Evolutionary conservation across 345 rosid genomes (phyloP).

Genomic region (Iberis pinnata): DNA sequence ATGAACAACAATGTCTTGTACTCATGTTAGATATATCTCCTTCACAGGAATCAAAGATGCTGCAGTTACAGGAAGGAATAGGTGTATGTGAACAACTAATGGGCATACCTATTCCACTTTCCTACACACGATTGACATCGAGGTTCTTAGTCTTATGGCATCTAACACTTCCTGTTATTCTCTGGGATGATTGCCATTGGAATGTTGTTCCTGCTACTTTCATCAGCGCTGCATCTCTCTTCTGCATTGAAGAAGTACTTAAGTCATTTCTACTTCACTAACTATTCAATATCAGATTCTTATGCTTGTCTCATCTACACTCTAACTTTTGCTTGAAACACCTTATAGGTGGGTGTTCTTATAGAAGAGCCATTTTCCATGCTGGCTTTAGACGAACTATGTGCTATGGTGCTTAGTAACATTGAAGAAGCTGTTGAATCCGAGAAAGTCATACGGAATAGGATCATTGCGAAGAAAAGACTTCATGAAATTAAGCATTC

Average conservation of each 20-base stretch:
- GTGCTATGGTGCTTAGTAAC: conserved; percentile 43
- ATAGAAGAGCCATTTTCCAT: conserved; percentile 95
- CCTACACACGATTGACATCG: conserved; percentile 88
- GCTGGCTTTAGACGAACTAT: conserved; percentile 81
- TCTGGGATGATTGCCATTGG: conserved; percentile 99
- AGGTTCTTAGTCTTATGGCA: conserved; percentile 96
- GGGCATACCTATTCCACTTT: conserved; percentile 87
- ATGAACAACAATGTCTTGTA: neutral
- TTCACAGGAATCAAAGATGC: conserved; percentile 61
- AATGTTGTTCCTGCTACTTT: conserved; percentile 93
- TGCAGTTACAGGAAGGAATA: conserved; percentile 81
- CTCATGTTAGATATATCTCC: neutral
- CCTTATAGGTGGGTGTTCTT: conserved; percentile 84
- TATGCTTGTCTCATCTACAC: neutral
- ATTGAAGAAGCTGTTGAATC: conserved; percentile 53
- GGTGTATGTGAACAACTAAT: conserved; percentile 76
- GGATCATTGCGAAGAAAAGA: conserved; percentile 41
- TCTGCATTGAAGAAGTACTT: conserved; percentile 89
- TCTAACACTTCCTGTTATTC: conserved; percentile 80
- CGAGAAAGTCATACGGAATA: conserved; percentile 46
- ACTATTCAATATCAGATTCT: neutral
- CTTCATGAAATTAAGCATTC: conserved; percentile 38
- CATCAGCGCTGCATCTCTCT: conserved; percentile 87
- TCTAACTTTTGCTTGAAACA: conserved; percentile 8
- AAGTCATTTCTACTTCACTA: conserved; percentile 1